Percentiles rank a stretch among this genome's conserved stretches.
These are phyloP conservation scores for Monoraphidium neglectum DNA, from an alignment of 139 green algal genomes.

Conservation along the genomic window DNA sequence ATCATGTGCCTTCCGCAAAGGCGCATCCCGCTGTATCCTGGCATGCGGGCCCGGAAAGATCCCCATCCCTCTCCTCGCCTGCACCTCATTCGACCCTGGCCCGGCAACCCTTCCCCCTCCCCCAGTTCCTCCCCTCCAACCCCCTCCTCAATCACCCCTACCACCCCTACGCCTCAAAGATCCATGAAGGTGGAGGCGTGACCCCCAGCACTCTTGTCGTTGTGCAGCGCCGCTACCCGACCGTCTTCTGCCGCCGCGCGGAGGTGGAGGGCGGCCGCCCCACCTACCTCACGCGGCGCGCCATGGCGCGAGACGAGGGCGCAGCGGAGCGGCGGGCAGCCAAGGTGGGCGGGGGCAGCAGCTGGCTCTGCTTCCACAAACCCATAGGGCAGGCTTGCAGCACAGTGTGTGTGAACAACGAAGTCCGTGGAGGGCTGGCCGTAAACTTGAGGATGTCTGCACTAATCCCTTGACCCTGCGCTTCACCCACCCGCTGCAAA, in stretches of 20 bases:
- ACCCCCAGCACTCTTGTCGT: conserved; percentile 37
- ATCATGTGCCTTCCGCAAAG: too few relatives aligned
- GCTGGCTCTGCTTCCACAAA: too few relatives aligned
- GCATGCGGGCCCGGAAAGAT: too few relatives aligned
- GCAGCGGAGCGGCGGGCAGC: background rate
- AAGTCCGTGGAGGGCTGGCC: background rate
- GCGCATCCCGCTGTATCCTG: too few relatives aligned
- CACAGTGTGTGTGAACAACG: background rate
- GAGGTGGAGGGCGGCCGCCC: background rate
- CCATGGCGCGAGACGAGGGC: background rate
- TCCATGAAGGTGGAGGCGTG: conserved; percentile 26
- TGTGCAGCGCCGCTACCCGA: conserved; percentile 30
- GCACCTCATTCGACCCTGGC: too few relatives aligned
- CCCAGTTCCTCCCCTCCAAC: background rate
- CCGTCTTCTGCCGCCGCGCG: conserved; percentile 19
- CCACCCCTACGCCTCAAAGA: conserved; percentile 1
- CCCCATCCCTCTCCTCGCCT: too few relatives aligned
- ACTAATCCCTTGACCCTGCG: background rate
- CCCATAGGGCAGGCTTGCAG: too few relatives aligned
- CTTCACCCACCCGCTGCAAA: background rate
- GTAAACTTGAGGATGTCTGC: background rate
- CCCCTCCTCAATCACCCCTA: background rate
- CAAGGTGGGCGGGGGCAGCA: background rate
- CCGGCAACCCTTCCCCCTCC: background rate
- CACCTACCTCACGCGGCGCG: background rate